phyloP scores from a whole-genome alignment of 352 stramenopile genomes.

The Phytophthora crassamura region DNA sequence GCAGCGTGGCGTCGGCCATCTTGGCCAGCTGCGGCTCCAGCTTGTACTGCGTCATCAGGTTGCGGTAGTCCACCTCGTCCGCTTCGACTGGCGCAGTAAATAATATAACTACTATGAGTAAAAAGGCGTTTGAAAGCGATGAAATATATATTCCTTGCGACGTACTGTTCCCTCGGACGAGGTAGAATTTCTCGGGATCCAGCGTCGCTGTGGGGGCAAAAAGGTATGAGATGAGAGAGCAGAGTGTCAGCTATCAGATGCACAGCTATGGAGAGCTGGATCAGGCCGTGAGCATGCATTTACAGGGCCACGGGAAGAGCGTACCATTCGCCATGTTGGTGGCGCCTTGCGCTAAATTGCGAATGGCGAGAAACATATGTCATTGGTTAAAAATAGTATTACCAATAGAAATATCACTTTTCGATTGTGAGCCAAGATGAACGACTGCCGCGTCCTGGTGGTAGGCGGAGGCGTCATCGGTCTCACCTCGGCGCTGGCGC shows the following conservation, averaged over 20 bases:
- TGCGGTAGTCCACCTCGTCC: constrained; percentile 64
- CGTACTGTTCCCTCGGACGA: constrained; percentile 72
- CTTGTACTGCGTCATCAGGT: constrained; percentile 73
- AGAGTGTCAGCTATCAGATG: constrained; percentile 2
- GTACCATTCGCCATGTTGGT: constrained; percentile 29
- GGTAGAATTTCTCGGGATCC: constrained; percentile 60
- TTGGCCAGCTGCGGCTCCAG: constrained; percentile 68
- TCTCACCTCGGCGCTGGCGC: constrained; percentile 67
- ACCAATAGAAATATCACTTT: too few relatives aligned
- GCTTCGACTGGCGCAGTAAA: constrained; percentile 47
- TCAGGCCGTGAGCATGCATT: background rate
- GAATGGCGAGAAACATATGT: background rate
- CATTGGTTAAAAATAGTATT: too few relatives aligned
- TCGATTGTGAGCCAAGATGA: constrained; percentile 5
- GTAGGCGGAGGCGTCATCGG: constrained; percentile 75
- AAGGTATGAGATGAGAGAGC: constrained; percentile 10
- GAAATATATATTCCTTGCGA: constrained; percentile 1
- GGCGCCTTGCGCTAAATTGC: background rate
- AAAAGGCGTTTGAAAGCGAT: background rate
- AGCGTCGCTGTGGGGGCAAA: constrained; percentile 25
- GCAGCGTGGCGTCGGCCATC: constrained; percentile 66
- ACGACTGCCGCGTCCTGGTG: constrained; percentile 49
- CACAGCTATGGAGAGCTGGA: background rate
- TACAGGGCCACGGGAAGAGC: constrained; percentile 6
- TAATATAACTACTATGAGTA: constrained; percentile 12